Base-by-base conservation (phyloP, 495 filamentous ascomycete species). In the Podospora appendiculata region DNA sequence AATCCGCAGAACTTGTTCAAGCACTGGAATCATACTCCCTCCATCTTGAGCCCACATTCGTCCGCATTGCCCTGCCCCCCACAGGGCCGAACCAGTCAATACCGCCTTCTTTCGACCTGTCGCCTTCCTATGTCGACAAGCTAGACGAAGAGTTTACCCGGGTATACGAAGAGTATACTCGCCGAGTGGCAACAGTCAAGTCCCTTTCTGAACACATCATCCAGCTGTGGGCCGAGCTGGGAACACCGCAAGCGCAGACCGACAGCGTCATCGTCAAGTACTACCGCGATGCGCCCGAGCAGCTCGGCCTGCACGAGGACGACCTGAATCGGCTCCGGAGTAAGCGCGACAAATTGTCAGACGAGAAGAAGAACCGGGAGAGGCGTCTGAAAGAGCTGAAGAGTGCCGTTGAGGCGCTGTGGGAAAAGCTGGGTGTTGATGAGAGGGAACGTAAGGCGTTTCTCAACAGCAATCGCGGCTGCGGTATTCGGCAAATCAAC, bases 1-100 rank as follows among this genome's bases (percentile, higher is more conserved):
- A 14, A 8, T 10, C n/a, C 10, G 17, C 19, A 96, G 91, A 95
- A 76, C 83, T 99, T 52, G 89, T 89, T 9, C 83, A 92, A 66
- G 92, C 90, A 2, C 84, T 99, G 12, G 85, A 96, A 64, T 95
- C 90, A 40, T 97, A 96, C 62, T 91, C 93, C 0, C 90, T 87
- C 13, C 92, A 95, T 64, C 86, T 99, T 36, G 93, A 99, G 66
- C 65, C 87, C 14, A 84, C 83, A 6, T 94, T 95, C 61, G 78
- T 97, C 54, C 77, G 81, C 57, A 80, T 97, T 59, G 74, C 79
- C 10, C 77, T 97, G 18, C 93, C 94, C 6, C 92, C 92, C 0
- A 87, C 84, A 0, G 79, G 83, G 0, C 79, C 85, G 4, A 85
- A 89, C 50, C 79, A 86, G 2, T 80, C 83, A n/a, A 76, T 93